Evolutionary conservation across 208 protist species (phyloP), one percentile per base, ranked within the genome.

Genomic region (Pavlovales sp.): DNA sequence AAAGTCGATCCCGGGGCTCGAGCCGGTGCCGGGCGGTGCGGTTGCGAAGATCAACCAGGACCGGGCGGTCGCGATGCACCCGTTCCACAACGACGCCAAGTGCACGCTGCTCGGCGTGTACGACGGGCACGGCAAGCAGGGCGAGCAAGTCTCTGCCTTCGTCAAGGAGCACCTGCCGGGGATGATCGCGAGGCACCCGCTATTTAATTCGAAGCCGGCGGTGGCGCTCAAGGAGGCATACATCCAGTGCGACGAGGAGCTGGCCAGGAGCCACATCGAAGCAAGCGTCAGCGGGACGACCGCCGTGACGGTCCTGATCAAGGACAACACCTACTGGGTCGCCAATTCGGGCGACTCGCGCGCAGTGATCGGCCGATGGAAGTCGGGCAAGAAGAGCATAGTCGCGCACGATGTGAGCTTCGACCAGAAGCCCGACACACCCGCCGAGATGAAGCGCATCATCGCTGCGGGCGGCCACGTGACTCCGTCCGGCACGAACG

Each of bases 371-470:
- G 11, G 37, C 10, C 57, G 83, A 5, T 36, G 36, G 42, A 84
- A 84, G 32, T 38, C n/a, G 1, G 32, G 38, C 79, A 30, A 34
- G 26, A 46, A 79, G 20, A 14, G 36, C 10, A 0, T 46, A 2
- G 10, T 39, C 8, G 83, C 67, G 34, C 8, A 40, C 41, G 83
- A 76, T 40, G 14, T 87, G 14, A 66, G 39, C 20, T 22, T 41
- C 71, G 83, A 87, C 71, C 83, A 87, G 37, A 87, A 87, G 83
- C 83, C 83, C 34, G 83, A 87, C 83, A 57, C 83, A 18, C 83
- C 83, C 39, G 38, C 20, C 8, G 83, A 87, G 83, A 76, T 87
- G 83, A 41, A 79, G 40, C 83, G 83, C 32, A 87, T 87, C 47
- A 28, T 87, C 36, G 28, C 36, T 0, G 30, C 34, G n/a, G 83